These are phyloP conservation scores for Alopecurus myosuroides DNA, from an alignment of 176 grass and related monocot genomes.

Conservation along the genomic window DNA sequence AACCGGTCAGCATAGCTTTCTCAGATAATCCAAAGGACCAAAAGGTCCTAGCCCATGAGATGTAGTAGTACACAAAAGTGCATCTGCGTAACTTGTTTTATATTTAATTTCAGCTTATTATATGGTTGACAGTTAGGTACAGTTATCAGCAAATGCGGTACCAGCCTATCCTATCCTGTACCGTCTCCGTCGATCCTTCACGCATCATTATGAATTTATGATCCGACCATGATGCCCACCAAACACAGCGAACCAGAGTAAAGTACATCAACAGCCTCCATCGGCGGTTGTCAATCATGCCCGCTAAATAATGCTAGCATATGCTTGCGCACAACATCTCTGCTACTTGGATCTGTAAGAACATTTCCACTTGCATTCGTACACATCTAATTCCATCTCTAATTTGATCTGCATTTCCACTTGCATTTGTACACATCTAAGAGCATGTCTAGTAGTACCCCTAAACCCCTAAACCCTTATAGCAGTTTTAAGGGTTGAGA, in stretches of 20 bases:
- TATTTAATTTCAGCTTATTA: neutral
- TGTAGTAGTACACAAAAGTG: neutral
- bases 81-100: neutral
- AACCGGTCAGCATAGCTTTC: neutral
- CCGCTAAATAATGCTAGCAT: neutral
- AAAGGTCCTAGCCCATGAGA: neutral
- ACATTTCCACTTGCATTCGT: neutral
- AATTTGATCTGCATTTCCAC: no score
- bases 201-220: neutral
- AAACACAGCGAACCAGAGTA: neutral
- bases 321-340: neutral
- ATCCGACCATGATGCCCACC: neutral
- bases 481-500: no score
- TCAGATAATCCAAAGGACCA: neutral
- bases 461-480: no score
- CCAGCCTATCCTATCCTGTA: neutral
- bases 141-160: neutral
- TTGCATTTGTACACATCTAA: no score
- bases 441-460: no score
- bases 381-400: conserved; percentile 1
- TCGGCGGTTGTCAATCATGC: neutral
- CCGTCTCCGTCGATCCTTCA: neutral
- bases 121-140: neutral
- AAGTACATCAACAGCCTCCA: neutral
- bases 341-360: neutral